Evolutionary conservation across 768 basidiomycete genomes (phyloP).

Genomic region (Lentinus tigrinus): DNA sequence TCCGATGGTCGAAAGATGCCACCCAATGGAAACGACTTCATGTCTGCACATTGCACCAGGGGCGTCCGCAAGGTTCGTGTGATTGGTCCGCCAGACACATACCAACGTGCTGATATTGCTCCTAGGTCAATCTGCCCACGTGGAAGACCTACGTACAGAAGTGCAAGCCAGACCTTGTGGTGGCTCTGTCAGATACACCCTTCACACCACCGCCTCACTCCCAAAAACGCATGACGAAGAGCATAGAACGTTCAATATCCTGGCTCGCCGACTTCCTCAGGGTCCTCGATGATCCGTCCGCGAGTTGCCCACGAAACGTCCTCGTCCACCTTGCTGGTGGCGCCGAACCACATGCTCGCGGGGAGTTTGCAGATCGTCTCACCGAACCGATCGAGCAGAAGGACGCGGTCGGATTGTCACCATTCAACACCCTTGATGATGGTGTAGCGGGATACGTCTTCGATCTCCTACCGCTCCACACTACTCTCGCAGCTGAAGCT

Average conservation of each 20-base stretch:
- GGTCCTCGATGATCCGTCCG: slow-evolving; percentile 18
- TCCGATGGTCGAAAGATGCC: slow-evolving; percentile 67
- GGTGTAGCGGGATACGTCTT: slow-evolving; percentile 70
- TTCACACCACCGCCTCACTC: slow-evolving; percentile 65
- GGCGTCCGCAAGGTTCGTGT: slow-evolving; percentile 69
- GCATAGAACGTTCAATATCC: slow-evolving; percentile 61
- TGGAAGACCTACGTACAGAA: slow-evolving; percentile 55
- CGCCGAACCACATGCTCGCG: slow-evolving; percentile 52
- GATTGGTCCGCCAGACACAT: background rate
- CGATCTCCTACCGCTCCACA: slow-evolving; percentile 56
- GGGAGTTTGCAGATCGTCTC: slow-evolving; percentile 60
- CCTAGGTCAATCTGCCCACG: slow-evolving; percentile 51
- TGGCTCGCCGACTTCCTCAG: slow-evolving; percentile 64
- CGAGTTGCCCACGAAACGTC: slow-evolving; percentile 38
- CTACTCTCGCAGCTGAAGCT: background rate
- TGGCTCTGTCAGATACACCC: slow-evolving; percentile 71
- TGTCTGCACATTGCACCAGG: slow-evolving; percentile 58
- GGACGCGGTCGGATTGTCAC: slow-evolving; percentile 52
- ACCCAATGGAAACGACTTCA: slow-evolving; percentile 58
- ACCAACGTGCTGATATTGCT: background rate
- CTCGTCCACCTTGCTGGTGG: slow-evolving; percentile 74
- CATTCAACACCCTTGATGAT: slow-evolving; percentile 59
- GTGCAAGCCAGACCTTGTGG: slow-evolving; percentile 66
- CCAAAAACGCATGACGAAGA: slow-evolving; percentile 76
- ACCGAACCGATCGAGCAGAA: slow-evolving; percentile 53